A percentile compares a stretch with the other conserved stretches of the same genome.
Conservation (phyloP, 805 yeast species). For the Myxozyma vanderwaltii region DNA sequence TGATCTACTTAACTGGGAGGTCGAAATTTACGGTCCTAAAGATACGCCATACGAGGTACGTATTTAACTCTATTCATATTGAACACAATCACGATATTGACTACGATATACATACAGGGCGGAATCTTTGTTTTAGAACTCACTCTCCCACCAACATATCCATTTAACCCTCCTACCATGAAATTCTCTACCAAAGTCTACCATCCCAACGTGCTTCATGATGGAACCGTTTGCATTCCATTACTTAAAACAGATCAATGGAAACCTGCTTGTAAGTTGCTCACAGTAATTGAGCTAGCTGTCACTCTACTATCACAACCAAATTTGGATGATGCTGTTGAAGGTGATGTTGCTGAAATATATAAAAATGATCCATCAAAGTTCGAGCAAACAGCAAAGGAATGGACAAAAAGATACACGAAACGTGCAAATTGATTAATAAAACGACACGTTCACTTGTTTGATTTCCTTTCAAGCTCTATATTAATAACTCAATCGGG, state of each 20-base stretch:
- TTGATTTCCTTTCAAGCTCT: no score
- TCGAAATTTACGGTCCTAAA: slow-evolving; percentile 88
- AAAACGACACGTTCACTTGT: no score
- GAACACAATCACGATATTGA: no score
- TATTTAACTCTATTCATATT: not conserved
- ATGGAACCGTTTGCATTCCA: slow-evolving; percentile 85
- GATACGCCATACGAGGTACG: slow-evolving; percentile 60
- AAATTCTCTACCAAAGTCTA: slow-evolving; percentile 81
- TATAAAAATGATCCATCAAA: slow-evolving; percentile 80
- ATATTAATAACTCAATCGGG: no score
- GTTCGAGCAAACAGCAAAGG: slow-evolving; percentile 85
- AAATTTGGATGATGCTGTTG: slow-evolving; percentile 88
- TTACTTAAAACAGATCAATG: slow-evolving; percentile 80
- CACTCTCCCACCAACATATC: slow-evolving; percentile 89
- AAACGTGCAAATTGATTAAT: not conserved
- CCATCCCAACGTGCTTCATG: slow-evolving; percentile 84
- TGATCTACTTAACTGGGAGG: slow-evolving; percentile 89
- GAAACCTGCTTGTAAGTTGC: slow-evolving; percentile 87
- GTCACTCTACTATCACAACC: slow-evolving; percentile 85
- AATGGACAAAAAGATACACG: slow-evolving; percentile 62
- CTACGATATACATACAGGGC: slow-evolving; percentile 46
- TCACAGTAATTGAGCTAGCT: slow-evolving; percentile 77
- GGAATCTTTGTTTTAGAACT: slow-evolving; percentile 84
- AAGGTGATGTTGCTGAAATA: slow-evolving; percentile 85
- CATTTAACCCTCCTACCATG: slow-evolving; percentile 82